Percentiles rank a stretch among this genome's conserved stretches.
phyloP scores from a whole-genome alignment of 192 early-diverging fungal genomes.

The Rhizoclosmatium globosum region DNA sequence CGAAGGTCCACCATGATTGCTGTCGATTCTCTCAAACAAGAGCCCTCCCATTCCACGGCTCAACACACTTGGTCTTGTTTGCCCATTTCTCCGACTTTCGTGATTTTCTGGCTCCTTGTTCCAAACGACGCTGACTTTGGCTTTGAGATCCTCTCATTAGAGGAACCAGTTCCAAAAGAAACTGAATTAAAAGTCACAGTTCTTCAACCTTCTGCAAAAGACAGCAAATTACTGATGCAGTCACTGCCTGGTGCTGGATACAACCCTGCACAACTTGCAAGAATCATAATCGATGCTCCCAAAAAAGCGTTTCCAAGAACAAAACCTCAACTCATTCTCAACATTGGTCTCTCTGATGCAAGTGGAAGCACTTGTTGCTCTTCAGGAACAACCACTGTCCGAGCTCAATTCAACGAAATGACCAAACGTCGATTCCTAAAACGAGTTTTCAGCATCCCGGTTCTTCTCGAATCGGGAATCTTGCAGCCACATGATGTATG shows the following conservation, averaged over 20 bases:
- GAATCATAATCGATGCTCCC: slow-evolving; percentile 6
- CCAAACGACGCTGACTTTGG: slow-evolving; percentile 19
- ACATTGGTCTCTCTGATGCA: slow-evolving; percentile 20
- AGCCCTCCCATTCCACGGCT: background rate
- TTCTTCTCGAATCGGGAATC: slow-evolving; percentile 3
- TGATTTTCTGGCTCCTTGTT: slow-evolving; percentile 4
- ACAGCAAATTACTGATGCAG: background rate
- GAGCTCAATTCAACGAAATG: slow-evolving; percentile 10
- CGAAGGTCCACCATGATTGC: slow-evolving; percentile 15
- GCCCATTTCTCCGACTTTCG: background rate
- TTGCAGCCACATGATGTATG: slow-evolving; percentile 21
- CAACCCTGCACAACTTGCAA: slow-evolving; percentile 4
- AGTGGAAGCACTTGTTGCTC: slow-evolving; percentile 6
- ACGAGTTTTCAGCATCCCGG: slow-evolving; percentile 7
- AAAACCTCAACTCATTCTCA: slow-evolving; percentile 6
- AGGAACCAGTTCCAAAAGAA: slow-evolving; percentile 5
- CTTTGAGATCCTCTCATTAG: background rate
- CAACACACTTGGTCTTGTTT: slow-evolving; percentile 8
- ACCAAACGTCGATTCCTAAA: slow-evolving; percentile 17
- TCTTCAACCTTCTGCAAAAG: background rate
- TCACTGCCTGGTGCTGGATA: slow-evolving; percentile 5
- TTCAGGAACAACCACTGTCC: background rate
- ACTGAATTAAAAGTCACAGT: background rate
- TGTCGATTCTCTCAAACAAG: slow-evolving; percentile 11
- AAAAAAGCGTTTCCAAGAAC: background rate